Evolutionary conservation across 805 yeast species (phyloP), one percentile per base, ranked within the genome.

Genomic region (Isabelozyma gotoi): DNA sequence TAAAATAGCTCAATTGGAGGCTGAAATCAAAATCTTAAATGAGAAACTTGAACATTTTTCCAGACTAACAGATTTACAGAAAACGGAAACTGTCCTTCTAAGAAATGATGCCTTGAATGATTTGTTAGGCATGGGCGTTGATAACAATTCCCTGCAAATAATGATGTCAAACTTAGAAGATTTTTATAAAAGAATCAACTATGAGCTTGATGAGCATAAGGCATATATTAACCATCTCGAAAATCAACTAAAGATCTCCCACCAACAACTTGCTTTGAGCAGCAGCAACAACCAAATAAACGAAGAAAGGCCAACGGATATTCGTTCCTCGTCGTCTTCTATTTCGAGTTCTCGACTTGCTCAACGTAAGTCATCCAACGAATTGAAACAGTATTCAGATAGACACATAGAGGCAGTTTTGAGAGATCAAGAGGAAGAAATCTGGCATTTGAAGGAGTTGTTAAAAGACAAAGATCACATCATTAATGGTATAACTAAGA

Each of bases 391-490:
- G 18, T 33, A 17, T 17, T 7, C 40, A 7, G 42, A 41, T 18
- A 43, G 45, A 11, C 50, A 60, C 38, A 42, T 57, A 24, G 65
- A 65, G 19, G 57, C 63, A 24, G 52, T 80, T 7, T 53, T 82
- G 43, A 71, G 72, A 47, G 86, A 83, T 36, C 84, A 82, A 51
- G 83, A 78, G 44, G 88, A 82, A 38, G 92, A 86, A 54, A 78
- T 90, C 11, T 53, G 65, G 38, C 88, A 82, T 40, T 68, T 91
- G 50, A 76, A 77, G 52, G 84, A 80, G 39, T 72, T 77, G 36
- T 55, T 87, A 32, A 74, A 77, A 37, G 87, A 85, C 49, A 90
- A 89, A 60, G 96, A 89, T 52, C 81, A 82, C 37, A 83, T 90
- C 49, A 86, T 90, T 45, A 80, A 77, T 46, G 89, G 92, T 1